phyloP scores from a whole-genome alignment of 2,329 filamentous ascomycete species.

The Berkeleyomyces basicola region DNA sequence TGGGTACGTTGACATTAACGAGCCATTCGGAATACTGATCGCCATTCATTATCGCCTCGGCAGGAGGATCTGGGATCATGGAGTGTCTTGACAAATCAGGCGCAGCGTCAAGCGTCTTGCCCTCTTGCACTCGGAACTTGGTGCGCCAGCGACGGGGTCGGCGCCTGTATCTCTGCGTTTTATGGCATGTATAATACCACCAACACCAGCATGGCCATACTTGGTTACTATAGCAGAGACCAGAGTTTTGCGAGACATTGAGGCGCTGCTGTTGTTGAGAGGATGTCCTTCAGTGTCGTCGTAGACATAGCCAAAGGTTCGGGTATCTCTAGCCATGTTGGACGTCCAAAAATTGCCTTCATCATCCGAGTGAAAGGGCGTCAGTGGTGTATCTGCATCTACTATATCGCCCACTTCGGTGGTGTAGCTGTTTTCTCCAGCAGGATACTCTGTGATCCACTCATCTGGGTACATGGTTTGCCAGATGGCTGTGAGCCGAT shows the following conservation, averaged over 20 bases:
- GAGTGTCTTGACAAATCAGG: slow-evolving; percentile 13
- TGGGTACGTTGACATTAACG: slow-evolving; percentile 46
- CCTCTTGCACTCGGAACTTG: slow-evolving; percentile 13
- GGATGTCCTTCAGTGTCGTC: slow-evolving; percentile 33
- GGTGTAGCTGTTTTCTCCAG: slow-evolving; percentile 44
- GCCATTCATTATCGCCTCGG: slow-evolving; percentile 22
- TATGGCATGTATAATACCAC: slow-evolving; percentile 36
- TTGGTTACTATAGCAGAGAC: slow-evolving; percentile 21
- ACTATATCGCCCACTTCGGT: slow-evolving; percentile 36
- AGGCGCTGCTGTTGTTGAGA: slow-evolving; percentile 14
- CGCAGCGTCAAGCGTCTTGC: slow-evolving; percentile 8
- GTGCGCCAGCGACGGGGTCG: slow-evolving; percentile 1
- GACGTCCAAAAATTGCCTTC: slow-evolving; percentile 53
- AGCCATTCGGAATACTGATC: slow-evolving; percentile 46
- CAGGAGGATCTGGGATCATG: slow-evolving; percentile 15
- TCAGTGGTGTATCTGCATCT: slow-evolving; percentile 39
- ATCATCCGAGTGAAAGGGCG: slow-evolving; percentile 47
- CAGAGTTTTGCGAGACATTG: slow-evolving; percentile 11
- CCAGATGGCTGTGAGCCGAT: slow-evolving; percentile 63
- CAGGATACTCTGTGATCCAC: slow-evolving; percentile 43
- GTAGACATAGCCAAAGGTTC: slow-evolving; percentile 58
- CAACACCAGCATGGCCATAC: slow-evolving; percentile 27
- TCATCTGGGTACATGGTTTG: slow-evolving; percentile 53
- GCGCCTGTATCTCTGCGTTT: slow-evolving; percentile 2
- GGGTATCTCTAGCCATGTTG: slow-evolving; percentile 39